Percentiles rank a stretch among this genome's conserved stretches.
Conservation (phyloP, 1,139 yeast species). For the Magnusiomyces sp. region DNA sequence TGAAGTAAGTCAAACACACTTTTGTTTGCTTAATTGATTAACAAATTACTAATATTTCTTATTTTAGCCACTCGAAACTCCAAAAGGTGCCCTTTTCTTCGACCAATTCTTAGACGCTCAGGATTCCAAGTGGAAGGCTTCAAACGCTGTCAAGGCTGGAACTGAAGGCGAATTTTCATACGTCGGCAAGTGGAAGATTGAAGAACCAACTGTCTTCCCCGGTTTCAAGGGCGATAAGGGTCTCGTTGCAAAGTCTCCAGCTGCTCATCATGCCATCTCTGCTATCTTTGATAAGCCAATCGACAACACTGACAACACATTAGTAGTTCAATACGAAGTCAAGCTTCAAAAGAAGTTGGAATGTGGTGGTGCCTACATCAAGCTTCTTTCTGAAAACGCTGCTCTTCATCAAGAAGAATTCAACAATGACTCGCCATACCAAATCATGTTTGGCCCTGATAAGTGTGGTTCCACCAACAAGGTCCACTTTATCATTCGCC, state of each 20-base stretch:
- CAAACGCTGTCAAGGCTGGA: constrained; percentile 45
- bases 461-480: constrained; percentile 74
- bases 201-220: constrained; percentile 47
- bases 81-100: constrained; percentile 41
- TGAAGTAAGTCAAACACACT: constrained; percentile 6
- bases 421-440: constrained; percentile 60
- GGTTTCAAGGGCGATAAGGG: constrained; percentile 63
- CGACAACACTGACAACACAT: constrained; percentile 48
- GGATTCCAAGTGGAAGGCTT: constrained; percentile 50
- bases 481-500: constrained; percentile 64
- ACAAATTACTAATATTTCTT: not conserved
- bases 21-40: not conserved
- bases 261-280: constrained; percentile 75
- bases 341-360: constrained; percentile 66
- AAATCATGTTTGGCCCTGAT: constrained; percentile 93
- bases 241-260: constrained; percentile 62
- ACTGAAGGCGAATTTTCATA: constrained; percentile 46
- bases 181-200: constrained; percentile 66
- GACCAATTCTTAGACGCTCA: constrained; percentile 57
- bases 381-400: constrained; percentile 50
- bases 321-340: constrained; percentile 84
- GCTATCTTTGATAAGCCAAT: constrained; percentile 47
- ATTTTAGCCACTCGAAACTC: constrained; percentile 4
- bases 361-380: constrained; percentile 88
- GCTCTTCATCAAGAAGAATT: constrained; percentile 42